A percentile compares a stretch with the other conserved stretches of the same genome.
phyloP scores from a whole-genome alignment of 139 green algal genomes.

The Closterium sp. region DNA sequence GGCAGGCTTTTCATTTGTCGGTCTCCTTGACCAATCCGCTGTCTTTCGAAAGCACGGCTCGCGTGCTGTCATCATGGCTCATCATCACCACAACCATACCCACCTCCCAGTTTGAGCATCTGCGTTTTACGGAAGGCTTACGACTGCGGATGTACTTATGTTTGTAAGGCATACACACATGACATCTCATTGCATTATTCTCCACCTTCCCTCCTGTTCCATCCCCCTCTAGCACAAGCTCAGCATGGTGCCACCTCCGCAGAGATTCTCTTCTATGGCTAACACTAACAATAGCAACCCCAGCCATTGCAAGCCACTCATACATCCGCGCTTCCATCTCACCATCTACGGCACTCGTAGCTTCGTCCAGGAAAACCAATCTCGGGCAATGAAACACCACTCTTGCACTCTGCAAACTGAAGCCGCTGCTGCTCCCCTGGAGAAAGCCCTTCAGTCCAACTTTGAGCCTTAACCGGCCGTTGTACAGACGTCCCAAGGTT shows the following conservation, averaged over 20 bases:
- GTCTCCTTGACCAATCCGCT: not conserved
- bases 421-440: slow-evolving; percentile 83
- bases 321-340: not conserved
- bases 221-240: not conserved
- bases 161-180: too few species aligned
- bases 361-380: not conserved
- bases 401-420: slow-evolving; percentile 70
- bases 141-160: too few species aligned
- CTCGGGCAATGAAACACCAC: slow-evolving; percentile 65
- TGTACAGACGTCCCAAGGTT: not conserved
- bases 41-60: too few species aligned
- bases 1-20: not conserved
- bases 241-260: not conserved
- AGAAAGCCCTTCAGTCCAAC: not conserved
- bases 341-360: not conserved
- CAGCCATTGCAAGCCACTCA: not conserved
- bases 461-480: not conserved
- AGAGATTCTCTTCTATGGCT: not conserved
- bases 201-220: not conserved
- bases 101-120: too few species aligned
- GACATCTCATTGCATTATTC: not conserved
- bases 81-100: too few species aligned
- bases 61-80: too few species aligned
- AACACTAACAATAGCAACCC: not conserved
- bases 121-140: too few species aligned